A percentile compares a stretch with the other conserved stretches of the same genome.
Evolutionary conservation across 2,329 filamentous ascomycete species (phyloP).

Genomic region (Diaporthe ilicicola): DNA sequence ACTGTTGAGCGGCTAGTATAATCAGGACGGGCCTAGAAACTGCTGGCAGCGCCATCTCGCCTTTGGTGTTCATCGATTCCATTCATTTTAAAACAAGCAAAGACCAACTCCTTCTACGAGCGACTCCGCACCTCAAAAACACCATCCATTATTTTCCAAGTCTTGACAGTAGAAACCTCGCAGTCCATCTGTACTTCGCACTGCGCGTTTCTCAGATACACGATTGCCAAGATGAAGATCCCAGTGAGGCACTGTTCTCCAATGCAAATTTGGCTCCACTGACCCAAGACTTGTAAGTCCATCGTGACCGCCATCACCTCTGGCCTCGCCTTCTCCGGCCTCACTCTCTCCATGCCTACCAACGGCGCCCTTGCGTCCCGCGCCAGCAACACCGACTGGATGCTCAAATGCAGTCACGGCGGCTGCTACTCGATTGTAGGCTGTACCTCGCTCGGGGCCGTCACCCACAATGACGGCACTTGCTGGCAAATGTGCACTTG

Average conservation of each 20-base stretch:
- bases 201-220: not conserved
- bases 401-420: constrained; percentile 13
- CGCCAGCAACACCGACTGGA: not conserved
- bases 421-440: constrained; percentile 13
- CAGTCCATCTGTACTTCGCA: not conserved
- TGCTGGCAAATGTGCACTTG: constrained; percentile 13
- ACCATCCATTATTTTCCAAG: too few relatives aligned
- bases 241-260: not conserved
- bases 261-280: not conserved
- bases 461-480: not conserved
- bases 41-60: too few relatives aligned
- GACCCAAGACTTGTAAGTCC: not conserved
- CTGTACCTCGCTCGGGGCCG: not conserved
- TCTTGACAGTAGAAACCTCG: not conserved
- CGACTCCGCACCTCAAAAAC: too few relatives aligned
- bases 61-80: too few relatives aligned
- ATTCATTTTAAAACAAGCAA: too few relatives aligned
- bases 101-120: too few relatives aligned
- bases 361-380: not conserved
- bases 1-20: not conserved
- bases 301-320: not conserved
- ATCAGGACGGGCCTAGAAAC: not conserved
- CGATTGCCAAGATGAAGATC: not conserved
- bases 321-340: not conserved
- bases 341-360: constrained; percentile 1